phyloP scores from a whole-genome alignment of 78 protist species.

The Tieghemostelium lacteum region DNA sequence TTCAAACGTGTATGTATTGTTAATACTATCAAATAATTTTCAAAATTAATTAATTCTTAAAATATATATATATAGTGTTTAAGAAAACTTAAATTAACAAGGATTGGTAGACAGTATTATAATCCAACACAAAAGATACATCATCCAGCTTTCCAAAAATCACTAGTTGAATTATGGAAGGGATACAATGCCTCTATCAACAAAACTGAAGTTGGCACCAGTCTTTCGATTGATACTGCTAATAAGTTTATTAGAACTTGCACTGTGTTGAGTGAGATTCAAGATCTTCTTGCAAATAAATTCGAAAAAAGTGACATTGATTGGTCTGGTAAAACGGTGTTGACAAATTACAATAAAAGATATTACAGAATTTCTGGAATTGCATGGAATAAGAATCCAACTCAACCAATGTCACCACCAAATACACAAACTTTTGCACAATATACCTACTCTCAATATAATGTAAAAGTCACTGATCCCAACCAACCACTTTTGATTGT shows the following conservation, averaged over 20 bases:
- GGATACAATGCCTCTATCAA: constrained; percentile 26
- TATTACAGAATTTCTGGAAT: constrained; percentile 23
- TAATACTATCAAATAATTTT: not conserved
- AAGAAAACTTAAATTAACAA: constrained; percentile 2
- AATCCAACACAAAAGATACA: not conserved
- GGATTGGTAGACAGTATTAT: constrained; percentile 39
- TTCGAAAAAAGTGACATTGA: not conserved
- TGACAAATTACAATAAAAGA: constrained; percentile 39
- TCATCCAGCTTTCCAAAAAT: not conserved
- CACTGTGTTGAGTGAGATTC: not conserved
- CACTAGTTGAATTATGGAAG: constrained; percentile 14
- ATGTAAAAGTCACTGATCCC: too few species aligned
- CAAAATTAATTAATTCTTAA: not conserved
- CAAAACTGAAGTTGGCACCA: constrained; percentile 9
- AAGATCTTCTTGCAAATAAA: too few species aligned
- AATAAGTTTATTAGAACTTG: constrained; percentile 20
- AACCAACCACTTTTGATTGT: constrained; percentile 45
- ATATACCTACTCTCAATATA: constrained; percentile 10
- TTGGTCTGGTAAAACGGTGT: not conserved
- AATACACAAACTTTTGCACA: not conserved
- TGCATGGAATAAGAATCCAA: not conserved
- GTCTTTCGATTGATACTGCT: constrained; percentile 25
- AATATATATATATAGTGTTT: constrained; percentile 5
- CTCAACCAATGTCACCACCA: not conserved
- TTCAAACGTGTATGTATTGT: constrained; percentile 20